Conservation (phyloP, 179 eudicot species). For the Silene coronaria region DNA sequence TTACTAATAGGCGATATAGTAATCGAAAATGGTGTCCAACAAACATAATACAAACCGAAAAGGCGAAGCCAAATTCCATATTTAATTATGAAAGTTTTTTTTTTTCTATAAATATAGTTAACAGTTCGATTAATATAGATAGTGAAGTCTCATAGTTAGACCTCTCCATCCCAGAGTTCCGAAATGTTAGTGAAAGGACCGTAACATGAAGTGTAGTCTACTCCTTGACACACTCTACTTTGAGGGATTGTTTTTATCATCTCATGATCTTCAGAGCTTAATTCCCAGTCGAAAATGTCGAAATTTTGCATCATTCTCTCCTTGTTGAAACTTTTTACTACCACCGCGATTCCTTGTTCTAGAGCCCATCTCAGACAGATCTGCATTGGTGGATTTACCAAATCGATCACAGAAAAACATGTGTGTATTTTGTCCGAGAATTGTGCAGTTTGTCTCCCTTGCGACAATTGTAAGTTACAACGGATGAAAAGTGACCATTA, state of each 20-base stretch:
- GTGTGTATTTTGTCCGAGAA: too few relatives aligned
- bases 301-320: conserved; percentile 56
- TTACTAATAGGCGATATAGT: background rate
- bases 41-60: too few relatives aligned
- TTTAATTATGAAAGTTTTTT: too few relatives aligned
- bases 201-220: conserved; percentile 23
- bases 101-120: too few relatives aligned
- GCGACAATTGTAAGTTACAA: too few relatives aligned
- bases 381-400: conserved; percentile 29
- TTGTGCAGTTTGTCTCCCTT: too few relatives aligned
- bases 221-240: conserved; percentile 28
- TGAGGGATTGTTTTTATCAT: conserved; percentile 49
- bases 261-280: conserved; percentile 38
- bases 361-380: conserved; percentile 46
- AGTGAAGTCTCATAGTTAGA: background rate
- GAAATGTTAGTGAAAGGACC: conserved; percentile 46
- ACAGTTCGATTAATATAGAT: background rate
- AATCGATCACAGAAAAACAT: background rate
- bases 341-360: conserved; percentile 46
- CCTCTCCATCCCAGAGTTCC: conserved; percentile 54
- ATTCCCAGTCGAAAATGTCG: conserved; percentile 42
- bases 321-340: conserved; percentile 47
- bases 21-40: too few relatives aligned
- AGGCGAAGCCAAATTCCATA: too few relatives aligned
- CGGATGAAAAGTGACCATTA: too few relatives aligned